phyloP scores from a whole-genome alignment of 768 basidiomycete species.

The Mycena olivaceomarginata region DNA sequence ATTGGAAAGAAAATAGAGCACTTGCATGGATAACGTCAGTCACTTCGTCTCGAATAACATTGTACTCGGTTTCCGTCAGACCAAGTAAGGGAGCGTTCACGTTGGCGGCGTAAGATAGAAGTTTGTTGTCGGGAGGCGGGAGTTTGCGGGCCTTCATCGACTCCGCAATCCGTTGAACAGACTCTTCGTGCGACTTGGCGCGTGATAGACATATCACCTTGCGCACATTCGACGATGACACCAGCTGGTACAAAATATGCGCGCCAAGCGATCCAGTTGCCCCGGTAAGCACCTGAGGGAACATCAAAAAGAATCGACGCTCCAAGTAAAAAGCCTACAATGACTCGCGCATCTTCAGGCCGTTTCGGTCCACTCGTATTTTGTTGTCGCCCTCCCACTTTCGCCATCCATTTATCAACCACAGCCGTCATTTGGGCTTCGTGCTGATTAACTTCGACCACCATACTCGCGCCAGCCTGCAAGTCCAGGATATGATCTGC shows the following conservation, averaged over 20 bases:
- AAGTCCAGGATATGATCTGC: slow-evolving; percentile 62
- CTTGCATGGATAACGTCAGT: slow-evolving; percentile 69
- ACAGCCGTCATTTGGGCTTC: slow-evolving; percentile 63
- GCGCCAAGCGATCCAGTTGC: slow-evolving; percentile 74
- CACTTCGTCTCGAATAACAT: slow-evolving; percentile 53
- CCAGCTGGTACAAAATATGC: slow-evolving; percentile 68
- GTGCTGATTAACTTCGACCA: slow-evolving; percentile 49
- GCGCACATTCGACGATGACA: slow-evolving; percentile 57
- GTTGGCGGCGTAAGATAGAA: slow-evolving; percentile 66
- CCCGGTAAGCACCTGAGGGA: slow-evolving; percentile 66
- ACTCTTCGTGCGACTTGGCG: slow-evolving; percentile 66
- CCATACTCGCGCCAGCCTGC: slow-evolving; percentile 50
- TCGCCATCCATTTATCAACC: slow-evolving; percentile 62
- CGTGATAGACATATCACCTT: slow-evolving; percentile 72
- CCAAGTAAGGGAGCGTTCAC: slow-evolving; percentile 63
- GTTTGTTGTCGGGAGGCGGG: slow-evolving; percentile 47
- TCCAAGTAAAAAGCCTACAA: slow-evolving; percentile 22
- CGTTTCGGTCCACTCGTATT: slow-evolving; percentile 33
- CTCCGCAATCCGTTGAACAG: slow-evolving; percentile 60
- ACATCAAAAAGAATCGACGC: background rate
- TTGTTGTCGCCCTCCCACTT: slow-evolving; percentile 37
- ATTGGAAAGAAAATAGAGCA: slow-evolving; percentile 14
- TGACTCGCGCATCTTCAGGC: slow-evolving; percentile 35
- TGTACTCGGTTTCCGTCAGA: slow-evolving; percentile 58
- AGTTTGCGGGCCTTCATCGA: slow-evolving; percentile 63